Percentiles rank a stretch among this genome's conserved stretches.
Conservation (phyloP, 2,329 filamentous ascomycete species). For the Botrytis galanthina region DNA sequence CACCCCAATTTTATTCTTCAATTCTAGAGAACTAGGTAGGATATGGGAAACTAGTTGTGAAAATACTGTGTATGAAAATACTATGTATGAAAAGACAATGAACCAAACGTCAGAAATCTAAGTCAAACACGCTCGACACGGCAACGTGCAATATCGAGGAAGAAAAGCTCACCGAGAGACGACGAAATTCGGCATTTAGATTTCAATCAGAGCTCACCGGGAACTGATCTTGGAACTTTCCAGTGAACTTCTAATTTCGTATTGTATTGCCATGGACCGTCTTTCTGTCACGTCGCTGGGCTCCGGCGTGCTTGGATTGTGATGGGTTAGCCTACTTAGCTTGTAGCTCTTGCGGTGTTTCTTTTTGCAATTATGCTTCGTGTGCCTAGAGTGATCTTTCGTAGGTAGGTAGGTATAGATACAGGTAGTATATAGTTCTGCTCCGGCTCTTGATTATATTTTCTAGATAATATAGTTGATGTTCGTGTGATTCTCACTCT, state of each 20-base stretch:
- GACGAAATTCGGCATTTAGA: too few relatives aligned
- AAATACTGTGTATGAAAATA: rapidly evolving
- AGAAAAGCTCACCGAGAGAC: not conserved
- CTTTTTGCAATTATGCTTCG: not conserved
- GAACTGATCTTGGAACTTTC: not conserved
- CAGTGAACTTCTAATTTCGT: not conserved
- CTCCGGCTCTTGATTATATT: not conserved
- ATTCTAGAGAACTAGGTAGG: not conserved
- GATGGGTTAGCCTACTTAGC: not conserved
- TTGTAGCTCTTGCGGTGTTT: not conserved
- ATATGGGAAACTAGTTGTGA: not conserved
- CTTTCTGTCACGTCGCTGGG: not conserved
- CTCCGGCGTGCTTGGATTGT: not conserved
- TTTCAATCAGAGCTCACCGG: not conserved
- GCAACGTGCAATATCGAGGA: not conserved
- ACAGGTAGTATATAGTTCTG: not conserved
- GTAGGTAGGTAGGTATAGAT: too few relatives aligned
- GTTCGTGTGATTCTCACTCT: too few relatives aligned
- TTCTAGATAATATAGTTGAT: not conserved
- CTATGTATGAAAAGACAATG: not conserved
- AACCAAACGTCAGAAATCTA: not conserved
- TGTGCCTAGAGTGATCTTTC: rapidly evolving
- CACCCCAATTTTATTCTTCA: not conserved
- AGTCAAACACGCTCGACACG: not conserved
- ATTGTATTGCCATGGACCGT: not conserved